phyloP scores from a whole-genome alignment of 148 eudicot genomes.

The Arbutus unedo region DNA sequence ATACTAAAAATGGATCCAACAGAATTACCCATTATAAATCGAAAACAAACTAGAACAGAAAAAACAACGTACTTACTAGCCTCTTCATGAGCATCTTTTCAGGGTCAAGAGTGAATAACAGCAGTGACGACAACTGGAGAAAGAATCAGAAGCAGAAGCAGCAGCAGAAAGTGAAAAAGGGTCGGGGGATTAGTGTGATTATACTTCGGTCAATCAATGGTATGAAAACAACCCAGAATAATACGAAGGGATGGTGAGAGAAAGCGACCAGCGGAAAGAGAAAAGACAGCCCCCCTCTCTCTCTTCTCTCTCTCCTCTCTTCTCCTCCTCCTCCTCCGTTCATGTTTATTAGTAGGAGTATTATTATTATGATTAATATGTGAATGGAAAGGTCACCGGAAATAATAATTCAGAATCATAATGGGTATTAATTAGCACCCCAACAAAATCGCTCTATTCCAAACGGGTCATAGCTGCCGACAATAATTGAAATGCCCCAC shows the following conservation, averaged over 20 bases:
- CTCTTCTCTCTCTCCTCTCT: no score
- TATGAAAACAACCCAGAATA: not conserved
- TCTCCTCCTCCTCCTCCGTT: not conserved
- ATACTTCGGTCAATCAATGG: slow-evolving; percentile 21
- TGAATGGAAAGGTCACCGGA: no score
- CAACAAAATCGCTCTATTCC: not conserved
- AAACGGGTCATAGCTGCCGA: not conserved
- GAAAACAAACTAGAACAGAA: not conserved
- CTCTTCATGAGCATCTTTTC: slow-evolving; percentile 31
- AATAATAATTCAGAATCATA: not conserved
- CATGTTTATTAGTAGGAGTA: not conserved
- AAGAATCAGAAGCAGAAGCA: slow-evolving; percentile 4
- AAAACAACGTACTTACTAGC: slow-evolving; percentile 53
- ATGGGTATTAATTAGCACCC: not conserved
- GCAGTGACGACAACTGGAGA: slow-evolving; percentile 10
- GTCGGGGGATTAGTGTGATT: slow-evolving; percentile 7
- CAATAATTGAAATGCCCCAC: not conserved
- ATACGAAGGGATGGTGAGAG: slow-evolving; percentile 23
- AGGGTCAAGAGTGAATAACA: slow-evolving; percentile 16
- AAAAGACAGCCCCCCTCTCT: slow-evolving; percentile 29
- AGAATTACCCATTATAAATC: not conserved
- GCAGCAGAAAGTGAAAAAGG: not conserved
- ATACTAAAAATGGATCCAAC: not conserved
- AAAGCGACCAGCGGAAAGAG: slow-evolving; percentile 31
- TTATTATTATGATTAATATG: no score